A percentile compares a stretch with the other conserved stretches of the same genome.
Conservation (phyloP, 2,329 filamentous ascomycete genomes). For the Neopestalotiopsis clavispora region DNA sequence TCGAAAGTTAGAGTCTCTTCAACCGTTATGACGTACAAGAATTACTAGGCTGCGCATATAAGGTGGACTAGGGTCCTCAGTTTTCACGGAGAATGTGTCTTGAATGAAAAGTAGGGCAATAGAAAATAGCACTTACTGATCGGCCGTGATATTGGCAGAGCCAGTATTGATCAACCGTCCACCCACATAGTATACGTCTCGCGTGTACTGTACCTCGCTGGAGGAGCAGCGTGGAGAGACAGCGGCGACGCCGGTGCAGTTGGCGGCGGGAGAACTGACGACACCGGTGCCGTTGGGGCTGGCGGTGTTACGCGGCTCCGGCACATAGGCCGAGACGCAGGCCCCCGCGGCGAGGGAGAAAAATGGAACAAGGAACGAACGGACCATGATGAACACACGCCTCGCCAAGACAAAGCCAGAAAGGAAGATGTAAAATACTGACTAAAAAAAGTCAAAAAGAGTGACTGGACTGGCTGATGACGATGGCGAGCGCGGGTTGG, state of each 20-base stretch:
- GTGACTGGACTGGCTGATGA: not conserved
- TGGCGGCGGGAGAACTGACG: constrained; percentile 3
- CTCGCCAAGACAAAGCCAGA: not conserved
- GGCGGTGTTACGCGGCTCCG: not conserved
- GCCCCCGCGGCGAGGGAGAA: constrained; percentile 7
- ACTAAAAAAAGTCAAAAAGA: not conserved
- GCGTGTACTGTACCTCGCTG: constrained; percentile 19
- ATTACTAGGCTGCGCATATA: not conserved
- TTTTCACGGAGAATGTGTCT: not conserved
- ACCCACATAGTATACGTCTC: constrained; percentile 36
- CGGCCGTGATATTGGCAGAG: constrained; percentile 28
- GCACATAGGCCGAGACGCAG: not conserved
- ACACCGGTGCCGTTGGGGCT: constrained; percentile 17
- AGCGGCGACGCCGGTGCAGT: constrained; percentile 20
- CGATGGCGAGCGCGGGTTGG: not conserved
- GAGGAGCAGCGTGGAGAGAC: constrained; percentile 18
- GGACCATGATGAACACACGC: constrained; percentile 9
- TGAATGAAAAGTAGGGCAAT: not conserved
- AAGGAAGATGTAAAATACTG: constrained; percentile 3
- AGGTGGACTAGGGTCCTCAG: not conserved
- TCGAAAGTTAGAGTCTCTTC: not conserved
- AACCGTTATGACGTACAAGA: constrained; percentile 7
- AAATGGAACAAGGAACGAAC: constrained; percentile 11
- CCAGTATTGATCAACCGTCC: constrained; percentile 30
- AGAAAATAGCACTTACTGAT: constrained; percentile 23